Evolutionary conservation across 306 rosid genomes (phyloP).

Genomic region (Crotalaria pallida): DNA sequence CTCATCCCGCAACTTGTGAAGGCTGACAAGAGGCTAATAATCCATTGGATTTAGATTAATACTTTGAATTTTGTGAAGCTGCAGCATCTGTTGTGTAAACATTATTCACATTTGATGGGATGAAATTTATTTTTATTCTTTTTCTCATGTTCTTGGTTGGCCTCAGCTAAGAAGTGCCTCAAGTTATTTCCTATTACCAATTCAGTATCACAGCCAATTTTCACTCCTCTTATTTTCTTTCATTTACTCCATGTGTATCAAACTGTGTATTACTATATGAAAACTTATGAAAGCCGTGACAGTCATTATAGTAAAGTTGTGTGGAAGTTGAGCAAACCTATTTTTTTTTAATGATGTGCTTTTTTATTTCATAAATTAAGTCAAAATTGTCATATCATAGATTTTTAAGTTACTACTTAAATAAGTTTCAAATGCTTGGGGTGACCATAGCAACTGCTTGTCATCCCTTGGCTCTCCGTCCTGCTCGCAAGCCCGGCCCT

Average conservation of each 20-base stretch:
- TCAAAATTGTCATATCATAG: too few species aligned
- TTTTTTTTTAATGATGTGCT: too few species aligned
- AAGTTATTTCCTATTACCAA: neutral
- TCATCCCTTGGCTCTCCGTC: too few species aligned
- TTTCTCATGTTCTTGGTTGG: neutral
- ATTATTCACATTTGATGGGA: neutral
- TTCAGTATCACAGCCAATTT: neutral
- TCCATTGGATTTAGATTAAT: neutral
- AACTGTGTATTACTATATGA: neutral
- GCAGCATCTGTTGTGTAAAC: neutral
- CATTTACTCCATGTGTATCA: neutral
- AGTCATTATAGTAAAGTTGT: neutral
- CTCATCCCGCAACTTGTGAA: neutral
- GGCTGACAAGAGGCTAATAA: neutral
- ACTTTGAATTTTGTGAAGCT: neutral
- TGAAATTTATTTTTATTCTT: neutral
- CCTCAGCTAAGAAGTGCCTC: neutral
- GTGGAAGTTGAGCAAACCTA: too few species aligned
- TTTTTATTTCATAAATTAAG: too few species aligned
- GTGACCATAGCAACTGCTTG: too few species aligned
- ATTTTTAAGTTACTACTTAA: too few species aligned
- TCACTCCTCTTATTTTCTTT: neutral
- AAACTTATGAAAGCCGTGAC: neutral
- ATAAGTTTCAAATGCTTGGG: too few species aligned
- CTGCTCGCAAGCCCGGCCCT: too few species aligned